Evolutionary conservation across 1,284 basidiomycete genomes (phyloP), one percentile per base, ranked within the genome.

Genomic region (Peniophora sp.): DNA sequence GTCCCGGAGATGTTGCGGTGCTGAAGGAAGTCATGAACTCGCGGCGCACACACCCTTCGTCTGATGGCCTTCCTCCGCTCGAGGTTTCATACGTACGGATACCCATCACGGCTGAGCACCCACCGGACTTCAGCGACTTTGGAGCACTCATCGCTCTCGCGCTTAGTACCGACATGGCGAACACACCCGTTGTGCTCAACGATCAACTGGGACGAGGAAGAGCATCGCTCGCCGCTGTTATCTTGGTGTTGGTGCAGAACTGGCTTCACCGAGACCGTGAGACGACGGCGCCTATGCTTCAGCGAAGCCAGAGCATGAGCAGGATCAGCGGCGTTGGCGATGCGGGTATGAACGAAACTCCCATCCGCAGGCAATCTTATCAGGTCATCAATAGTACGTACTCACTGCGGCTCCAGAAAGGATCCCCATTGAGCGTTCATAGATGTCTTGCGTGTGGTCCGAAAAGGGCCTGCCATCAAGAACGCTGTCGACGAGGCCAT

Each of bases 201-300:
- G 97, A 95, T 62, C 97, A 99, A 67, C 80, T 99, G 3, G 96
- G 96, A 3, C 75, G 93, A 32, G 96, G 96, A n/a, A 77, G 97
- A 58, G 94, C 91, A 55, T 97, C 95, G 0, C 72, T 95, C 55
- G 85, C 93, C 15, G 88, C 94, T 5, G 89, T 95, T 47, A 82
- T 97, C 51, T 74, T 98, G 43, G 71, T 93, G 23, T 75, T 99
- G 41, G 91, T 97, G 48, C 80, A 90, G 60, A 78, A 86, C 60
- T 97, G 96, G 96, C 68, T 97, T 9, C 76, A 81, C 48, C 62
- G 66, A 12, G 66, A 66, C 37, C 68, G 37, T 15, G 37, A 36
- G 27, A 42, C 27, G 23, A 57, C 62, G 9, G 62, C 66, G 3
- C 65, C 73, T 1, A 45, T 58, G 5, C 51, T 61, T 34, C 49